A percentile compares a stretch with the other conserved stretches of the same genome.
Evolutionary conservation across 768 basidiomycete genomes (phyloP).

Genomic region (Sutorius australiensis): DNA sequence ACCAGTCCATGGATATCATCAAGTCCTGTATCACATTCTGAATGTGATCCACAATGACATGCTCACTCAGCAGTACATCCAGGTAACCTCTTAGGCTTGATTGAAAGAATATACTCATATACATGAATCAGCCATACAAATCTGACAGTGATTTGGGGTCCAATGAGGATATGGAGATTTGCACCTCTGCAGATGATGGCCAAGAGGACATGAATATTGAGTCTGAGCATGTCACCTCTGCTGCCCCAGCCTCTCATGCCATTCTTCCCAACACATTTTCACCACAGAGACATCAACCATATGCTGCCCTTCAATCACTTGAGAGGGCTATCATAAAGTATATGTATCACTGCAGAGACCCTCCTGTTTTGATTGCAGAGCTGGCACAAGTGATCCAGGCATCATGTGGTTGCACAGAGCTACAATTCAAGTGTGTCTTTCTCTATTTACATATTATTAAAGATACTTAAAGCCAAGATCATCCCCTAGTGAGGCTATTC

Average conservation of each 20-base stretch:
- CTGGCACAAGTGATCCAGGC: slow-evolving; percentile 11
- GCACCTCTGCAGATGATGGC: background rate
- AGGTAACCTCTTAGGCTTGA: slow-evolving; percentile 6
- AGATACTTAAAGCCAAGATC: background rate
- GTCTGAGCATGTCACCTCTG: background rate
- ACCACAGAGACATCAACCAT: slow-evolving; percentile 20
- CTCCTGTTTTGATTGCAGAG: slow-evolving; percentile 9
- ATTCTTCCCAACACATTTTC: slow-evolving; percentile 17
- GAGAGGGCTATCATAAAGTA: slow-evolving; percentile 19
- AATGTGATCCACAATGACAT: slow-evolving; percentile 18
- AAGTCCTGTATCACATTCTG: slow-evolving; percentile 27
- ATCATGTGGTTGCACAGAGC: slow-evolving; percentile 13
- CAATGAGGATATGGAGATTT: background rate
- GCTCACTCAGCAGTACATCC: slow-evolving; percentile 2
- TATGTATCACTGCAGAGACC: slow-evolving; percentile 3
- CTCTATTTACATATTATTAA: background rate
- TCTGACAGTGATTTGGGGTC: background rate
- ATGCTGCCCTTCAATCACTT: slow-evolving; percentile 16
- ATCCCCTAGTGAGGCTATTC: slow-evolving; percentile 15
- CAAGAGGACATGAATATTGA: background rate
- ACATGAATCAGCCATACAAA: slow-evolving; percentile 6
- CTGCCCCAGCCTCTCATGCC: background rate
- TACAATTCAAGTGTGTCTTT: slow-evolving; percentile 21
- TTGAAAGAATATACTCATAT: background rate
- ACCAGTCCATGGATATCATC: slow-evolving; percentile 16